A percentile compares a stretch with the other conserved stretches of the same genome.
phyloP scores from a whole-genome alignment of 768 basidiomycete genomes.

The Trametes villosa region DNA sequence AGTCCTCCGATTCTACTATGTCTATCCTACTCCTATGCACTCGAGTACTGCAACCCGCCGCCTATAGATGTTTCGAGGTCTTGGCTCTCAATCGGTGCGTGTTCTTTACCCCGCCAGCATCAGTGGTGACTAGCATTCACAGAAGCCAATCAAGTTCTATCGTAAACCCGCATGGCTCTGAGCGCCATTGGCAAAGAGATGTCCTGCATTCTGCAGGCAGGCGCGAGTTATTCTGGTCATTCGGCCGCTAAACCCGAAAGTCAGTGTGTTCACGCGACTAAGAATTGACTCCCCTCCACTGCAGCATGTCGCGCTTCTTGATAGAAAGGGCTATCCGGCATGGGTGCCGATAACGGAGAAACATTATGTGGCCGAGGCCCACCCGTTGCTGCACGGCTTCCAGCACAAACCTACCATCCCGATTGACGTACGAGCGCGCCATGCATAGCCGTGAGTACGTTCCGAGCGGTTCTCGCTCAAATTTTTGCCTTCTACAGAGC shows the following conservation, averaged over 20 bases:
- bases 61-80: too few species aligned
- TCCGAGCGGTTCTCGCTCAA: background rate
- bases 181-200: too few species aligned
- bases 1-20: too few species aligned
- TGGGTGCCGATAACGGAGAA: conserved; percentile 12
- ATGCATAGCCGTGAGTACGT: background rate
- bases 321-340: conserved; percentile 3
- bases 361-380: conserved; percentile 15
- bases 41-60: too few species aligned
- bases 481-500: background rate
- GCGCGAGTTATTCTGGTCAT: conserved; percentile 3
- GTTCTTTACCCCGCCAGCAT: too few species aligned
- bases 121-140: too few species aligned
- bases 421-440: conserved; percentile 9
- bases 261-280: conserved; percentile 6
- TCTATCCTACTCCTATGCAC: too few species aligned
- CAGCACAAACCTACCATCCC: background rate
- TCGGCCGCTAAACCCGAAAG: conserved; percentile 16
- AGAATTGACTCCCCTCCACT: background rate
- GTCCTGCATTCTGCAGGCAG: too few species aligned
- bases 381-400: background rate
- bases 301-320: conserved; percentile 7
- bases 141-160: too few species aligned
- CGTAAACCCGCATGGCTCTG: too few species aligned
- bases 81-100: too few species aligned